Evolutionary conservation across 169 alveolate species (phyloP), one percentile per base, ranked within the genome.

Genomic region (Babesia bovis): DNA sequence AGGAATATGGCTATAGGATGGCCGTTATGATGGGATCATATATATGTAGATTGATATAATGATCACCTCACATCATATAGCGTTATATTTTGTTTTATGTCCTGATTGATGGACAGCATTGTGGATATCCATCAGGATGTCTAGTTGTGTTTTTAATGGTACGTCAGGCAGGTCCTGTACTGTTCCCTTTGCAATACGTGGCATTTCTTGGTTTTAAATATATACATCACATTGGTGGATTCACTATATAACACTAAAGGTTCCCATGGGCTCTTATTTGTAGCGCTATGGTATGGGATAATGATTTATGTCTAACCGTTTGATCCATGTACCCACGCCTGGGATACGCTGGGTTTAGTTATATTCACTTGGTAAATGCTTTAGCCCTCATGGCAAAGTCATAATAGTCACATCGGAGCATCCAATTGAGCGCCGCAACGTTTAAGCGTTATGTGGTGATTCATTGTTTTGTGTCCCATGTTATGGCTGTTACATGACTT

Each of bases 251-350:
- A 35, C 47, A 56, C 28, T 56, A 32, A 56, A 33, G 66, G 66
- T 33, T 56, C 66, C n/a, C 15, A 35, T 35, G 66, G 47, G 66
- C 66, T 35, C 26, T 9, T 56, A 13, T 17, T 35, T 30, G 49
- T 56, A 56, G 44, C 25, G 13, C 4, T 56, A 52, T 23, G 45
- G 45, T 9, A 13, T 38, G 13, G 45, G 45, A 38, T 38, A 9
- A 7, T n/a, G n/a, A n/a, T n/a, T n/a, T n/a, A n/a, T n/a, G n/a
- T n/a, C n/a, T n/a, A n/a, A n/a, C n/a, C n/a, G n/a, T n/a, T n/a
- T n/a, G n/a, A n/a, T n/a, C n/a, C n/a, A n/a, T n/a, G n/a, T n/a
- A n/a, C n/a, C n/a, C n/a, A n/a, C n/a, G n/a, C n/a, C n/a, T n/a
- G n/a, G n/a, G n/a, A n/a, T n/a, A n/a, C n/a, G n/a, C n/a, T n/a